Conservation (phyloP, 2,329 filamentous ascomycete genomes). For the Penicillium sp. region DNA sequence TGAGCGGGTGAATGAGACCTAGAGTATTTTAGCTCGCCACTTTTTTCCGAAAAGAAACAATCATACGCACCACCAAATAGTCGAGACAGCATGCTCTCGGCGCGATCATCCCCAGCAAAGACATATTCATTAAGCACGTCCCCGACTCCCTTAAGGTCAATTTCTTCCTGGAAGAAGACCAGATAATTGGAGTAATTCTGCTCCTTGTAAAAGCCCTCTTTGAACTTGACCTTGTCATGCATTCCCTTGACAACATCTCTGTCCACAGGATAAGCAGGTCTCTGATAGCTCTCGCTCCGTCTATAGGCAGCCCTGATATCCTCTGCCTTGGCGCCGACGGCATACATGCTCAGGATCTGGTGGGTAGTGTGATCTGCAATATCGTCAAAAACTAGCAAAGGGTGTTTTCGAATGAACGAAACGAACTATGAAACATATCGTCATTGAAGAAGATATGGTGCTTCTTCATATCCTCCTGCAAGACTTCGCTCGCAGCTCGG, state of each 20-base stretch:
- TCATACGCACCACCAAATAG: conserved; percentile 55
- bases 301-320: conserved; percentile 61
- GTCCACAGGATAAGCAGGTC: conserved; percentile 47
- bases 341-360: conserved; percentile 69
- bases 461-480: conserved; percentile 68
- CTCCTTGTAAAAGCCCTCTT: conserved; percentile 58
- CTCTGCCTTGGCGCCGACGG: conserved; percentile 60
- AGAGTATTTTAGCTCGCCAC: too few species aligned
- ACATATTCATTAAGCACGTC: conserved; percentile 61
- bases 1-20: conserved; percentile 72
- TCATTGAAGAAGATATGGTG: conserved; percentile 79
- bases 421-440: conserved; percentile 62
- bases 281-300: conserved; percentile 63
- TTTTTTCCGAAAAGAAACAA: too few species aligned
- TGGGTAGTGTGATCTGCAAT: conserved; percentile 67
- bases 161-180: conserved; percentile 68
- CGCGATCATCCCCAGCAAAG: conserved; percentile 60
- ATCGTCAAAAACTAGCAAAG: background rate
- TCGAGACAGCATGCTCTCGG: conserved; percentile 64
- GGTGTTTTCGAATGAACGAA: background rate
- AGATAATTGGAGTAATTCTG: conserved; percentile 69
- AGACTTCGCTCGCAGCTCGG: conserved; percentile 57
- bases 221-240: conserved; percentile 53
- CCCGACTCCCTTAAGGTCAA: conserved; percentile 60
- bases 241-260: conserved; percentile 52